Conservation (phyloP, 805 yeast species). For the Yamadazyma tumulicola region DNA sequence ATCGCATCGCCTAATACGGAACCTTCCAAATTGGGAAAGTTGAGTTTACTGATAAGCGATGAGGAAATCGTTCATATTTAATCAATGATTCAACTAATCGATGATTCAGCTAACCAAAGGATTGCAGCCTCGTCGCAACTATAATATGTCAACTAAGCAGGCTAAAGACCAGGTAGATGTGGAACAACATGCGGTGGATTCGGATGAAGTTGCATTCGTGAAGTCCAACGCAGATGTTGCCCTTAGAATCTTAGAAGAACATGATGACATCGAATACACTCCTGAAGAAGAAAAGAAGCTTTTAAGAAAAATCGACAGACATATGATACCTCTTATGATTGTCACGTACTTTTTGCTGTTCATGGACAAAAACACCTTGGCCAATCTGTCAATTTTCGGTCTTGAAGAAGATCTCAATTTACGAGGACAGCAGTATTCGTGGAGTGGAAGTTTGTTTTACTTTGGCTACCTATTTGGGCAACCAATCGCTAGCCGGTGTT, state of each 20-base stretch:
- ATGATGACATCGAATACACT: constrained; percentile 4
- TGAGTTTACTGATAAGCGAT: too few species aligned
- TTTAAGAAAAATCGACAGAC: constrained; percentile 4
- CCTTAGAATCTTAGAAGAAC: constrained; percentile 4
- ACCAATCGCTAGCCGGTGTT: constrained; percentile 39
- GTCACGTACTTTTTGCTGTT: constrained; percentile 3
- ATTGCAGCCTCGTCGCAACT: too few species aligned
- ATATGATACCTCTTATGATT: constrained; percentile 3
- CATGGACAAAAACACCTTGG: constrained; percentile 11
- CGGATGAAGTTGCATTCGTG: constrained; percentile 1
- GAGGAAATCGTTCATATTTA: too few species aligned
- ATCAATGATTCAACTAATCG: too few species aligned
- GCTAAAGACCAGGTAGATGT: not conserved
- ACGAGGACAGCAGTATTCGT: constrained; percentile 16
- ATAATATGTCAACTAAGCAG: not conserved
- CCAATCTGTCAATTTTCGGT: constrained; percentile 28
- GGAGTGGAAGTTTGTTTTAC: constrained; percentile 38
- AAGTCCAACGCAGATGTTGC: constrained; percentile 7
- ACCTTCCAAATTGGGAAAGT: too few species aligned
- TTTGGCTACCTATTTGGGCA: constrained; percentile 60
- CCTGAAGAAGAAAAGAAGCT: constrained; percentile 8
- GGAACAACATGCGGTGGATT: not conserved
- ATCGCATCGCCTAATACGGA: too few species aligned
- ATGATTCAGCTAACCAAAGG: too few species aligned
- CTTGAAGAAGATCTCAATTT: constrained; percentile 20